These are phyloP conservation scores for Collybiopsis luxurians DNA, from an alignment of 768 basidiomycete genomes.

Conservation along the genomic window DNA sequence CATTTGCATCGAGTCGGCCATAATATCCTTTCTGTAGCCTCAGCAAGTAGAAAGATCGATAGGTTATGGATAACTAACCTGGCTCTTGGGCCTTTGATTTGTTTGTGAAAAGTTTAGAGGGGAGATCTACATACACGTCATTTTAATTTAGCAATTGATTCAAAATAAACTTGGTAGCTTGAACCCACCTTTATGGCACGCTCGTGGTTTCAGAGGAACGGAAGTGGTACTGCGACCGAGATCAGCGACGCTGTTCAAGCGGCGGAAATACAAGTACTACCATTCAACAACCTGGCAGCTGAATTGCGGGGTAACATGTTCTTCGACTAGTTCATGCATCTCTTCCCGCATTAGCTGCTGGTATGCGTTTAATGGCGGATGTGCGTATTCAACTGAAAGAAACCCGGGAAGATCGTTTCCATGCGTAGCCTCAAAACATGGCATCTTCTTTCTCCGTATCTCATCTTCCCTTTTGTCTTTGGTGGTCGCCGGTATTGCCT, in stretches of 20 bases:
- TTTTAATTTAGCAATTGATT: too few species aligned
- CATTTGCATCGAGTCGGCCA: conserved; percentile 51
- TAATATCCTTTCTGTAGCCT: conserved; percentile 39
- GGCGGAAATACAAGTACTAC: conserved; percentile 21
- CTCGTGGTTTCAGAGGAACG: conserved; percentile 49
- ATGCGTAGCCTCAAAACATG: conserved; percentile 9
- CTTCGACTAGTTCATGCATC: conserved; percentile 33
- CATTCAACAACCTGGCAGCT: conserved; percentile 45
- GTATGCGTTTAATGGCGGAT: conserved; percentile 43
- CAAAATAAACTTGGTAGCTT: not conserved
- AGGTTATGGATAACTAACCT: too few species aligned
- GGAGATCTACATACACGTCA: conserved; percentile 39
- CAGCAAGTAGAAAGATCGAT: too few species aligned
- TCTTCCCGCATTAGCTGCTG: conserved; percentile 32
- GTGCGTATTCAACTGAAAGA: conserved; percentile 38
- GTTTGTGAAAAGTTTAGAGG: too few species aligned
- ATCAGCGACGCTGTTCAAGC: too few species aligned
- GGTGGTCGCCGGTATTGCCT: conserved; percentile 28
- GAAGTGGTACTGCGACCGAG: conserved; percentile 40
- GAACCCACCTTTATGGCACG: conserved; percentile 46
- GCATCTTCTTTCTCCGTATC: conserved; percentile 24
- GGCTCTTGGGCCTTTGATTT: too few species aligned
- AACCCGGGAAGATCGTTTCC: conserved; percentile 44
- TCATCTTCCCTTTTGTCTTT: conserved; percentile 30
- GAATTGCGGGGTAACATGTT: conserved; percentile 57